A percentile compares a stretch with the other conserved stretches of the same genome.
These are phyloP conservation scores for Kwoniella pini DNA, from an alignment of 768 basidiomycete genomes.

Conservation along the genomic window DNA sequence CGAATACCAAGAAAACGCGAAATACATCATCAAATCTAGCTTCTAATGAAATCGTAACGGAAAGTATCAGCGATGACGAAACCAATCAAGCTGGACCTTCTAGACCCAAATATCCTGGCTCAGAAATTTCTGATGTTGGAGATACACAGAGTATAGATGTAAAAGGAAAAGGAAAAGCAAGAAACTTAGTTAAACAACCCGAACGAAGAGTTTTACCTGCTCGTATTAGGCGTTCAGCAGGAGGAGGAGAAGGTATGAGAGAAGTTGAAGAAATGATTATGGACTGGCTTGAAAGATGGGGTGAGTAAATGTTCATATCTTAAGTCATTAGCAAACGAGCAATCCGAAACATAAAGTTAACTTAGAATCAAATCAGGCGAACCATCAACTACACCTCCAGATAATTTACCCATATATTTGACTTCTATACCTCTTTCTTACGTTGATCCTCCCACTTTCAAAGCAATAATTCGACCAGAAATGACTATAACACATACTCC, in stretches of 20 bases:
- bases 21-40: no score
- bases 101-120: not conserved
- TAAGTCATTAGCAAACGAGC: no score
- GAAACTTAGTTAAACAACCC: not conserved
- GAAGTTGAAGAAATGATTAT: slow-evolving; percentile 81
- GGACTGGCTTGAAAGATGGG: slow-evolving; percentile 68
- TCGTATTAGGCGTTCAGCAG: slow-evolving; percentile 73
- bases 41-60: no score
- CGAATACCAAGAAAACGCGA: no score
- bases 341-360: no score
- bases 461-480: not conserved
- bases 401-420: slow-evolving; percentile 66
- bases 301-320: slow-evolving; percentile 61
- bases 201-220: slow-evolving; percentile 75
- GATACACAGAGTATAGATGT: not conserved
- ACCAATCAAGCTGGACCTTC: slow-evolving; percentile 9
- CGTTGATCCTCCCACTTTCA: slow-evolving; percentile 39
- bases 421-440: slow-evolving; percentile 68
- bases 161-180: slow-evolving; percentile 14
- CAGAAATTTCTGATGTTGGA: not conserved
- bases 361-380: slow-evolving; percentile 60
- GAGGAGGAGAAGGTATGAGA: slow-evolving; percentile 68
- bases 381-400: slow-evolving; percentile 70
- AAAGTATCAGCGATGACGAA: not conserved
- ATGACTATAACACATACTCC: slow-evolving; percentile 56